Conservation (phyloP, 2,329 filamentous ascomycete genomes). For the Sarocladium brachiariae region DNA sequence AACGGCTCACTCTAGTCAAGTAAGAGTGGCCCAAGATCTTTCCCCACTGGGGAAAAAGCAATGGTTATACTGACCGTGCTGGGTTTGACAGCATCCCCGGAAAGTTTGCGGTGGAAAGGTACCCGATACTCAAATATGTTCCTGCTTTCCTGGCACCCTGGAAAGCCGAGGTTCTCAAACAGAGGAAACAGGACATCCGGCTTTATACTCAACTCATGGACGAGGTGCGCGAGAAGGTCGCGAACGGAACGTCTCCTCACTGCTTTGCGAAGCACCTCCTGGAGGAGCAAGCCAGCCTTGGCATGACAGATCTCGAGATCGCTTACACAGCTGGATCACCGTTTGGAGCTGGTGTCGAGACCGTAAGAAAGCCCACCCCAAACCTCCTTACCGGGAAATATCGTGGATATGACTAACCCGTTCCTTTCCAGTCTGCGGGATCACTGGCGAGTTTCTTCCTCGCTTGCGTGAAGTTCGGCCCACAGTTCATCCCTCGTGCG, state of each 20-base stretch:
- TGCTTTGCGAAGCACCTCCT: slow-evolving; percentile 39
- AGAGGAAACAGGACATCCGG: slow-evolving; percentile 29
- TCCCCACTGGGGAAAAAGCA: neutral
- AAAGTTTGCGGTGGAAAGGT: slow-evolving; percentile 32
- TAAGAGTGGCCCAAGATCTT: no score
- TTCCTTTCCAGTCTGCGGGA: slow-evolving; percentile 30
- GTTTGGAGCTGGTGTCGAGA: slow-evolving; percentile 38
- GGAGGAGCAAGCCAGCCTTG: slow-evolving; percentile 30
- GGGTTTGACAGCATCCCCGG: slow-evolving; percentile 18
- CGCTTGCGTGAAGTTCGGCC: slow-evolving; percentile 44
- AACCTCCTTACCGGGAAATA: no score
- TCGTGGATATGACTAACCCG: no score
- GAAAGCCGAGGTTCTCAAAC: slow-evolving; percentile 30
- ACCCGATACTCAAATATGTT: slow-evolving; percentile 32
- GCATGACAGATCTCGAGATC: slow-evolving; percentile 35
- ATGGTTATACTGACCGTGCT: no score
- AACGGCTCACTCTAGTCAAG: slow-evolving; percentile 35
- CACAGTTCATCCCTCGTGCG: slow-evolving; percentile 38
- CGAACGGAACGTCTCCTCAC: slow-evolving; percentile 23
- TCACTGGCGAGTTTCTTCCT: slow-evolving; percentile 44
- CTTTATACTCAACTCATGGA: slow-evolving; percentile 34
- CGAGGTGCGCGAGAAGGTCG: slow-evolving; percentile 28
- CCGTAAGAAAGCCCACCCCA: slow-evolving; percentile 28
- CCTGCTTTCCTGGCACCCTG: slow-evolving; percentile 31
- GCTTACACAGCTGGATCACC: slow-evolving; percentile 37